Conservation (phyloP, 345 rosid species). For the Arabis hirsuta region DNA sequence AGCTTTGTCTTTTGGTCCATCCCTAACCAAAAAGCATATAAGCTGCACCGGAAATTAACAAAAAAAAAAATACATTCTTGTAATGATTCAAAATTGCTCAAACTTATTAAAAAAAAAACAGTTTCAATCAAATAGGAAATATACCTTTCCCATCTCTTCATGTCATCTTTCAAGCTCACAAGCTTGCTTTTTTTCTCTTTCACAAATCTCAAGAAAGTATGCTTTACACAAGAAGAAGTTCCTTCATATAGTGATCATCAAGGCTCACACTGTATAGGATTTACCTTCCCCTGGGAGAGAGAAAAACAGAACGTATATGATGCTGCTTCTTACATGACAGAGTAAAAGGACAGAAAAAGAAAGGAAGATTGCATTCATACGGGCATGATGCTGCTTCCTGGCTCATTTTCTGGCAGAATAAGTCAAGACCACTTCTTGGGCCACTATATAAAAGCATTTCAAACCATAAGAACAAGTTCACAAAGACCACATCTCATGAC, state of each 20-base stretch:
- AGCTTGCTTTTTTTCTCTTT: slow-evolving; percentile 80
- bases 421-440: slow-evolving; percentile 98
- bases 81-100: slow-evolving; percentile 15
- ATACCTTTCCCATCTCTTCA: slow-evolving; percentile 88
- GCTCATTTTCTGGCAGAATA: slow-evolving; percentile 98
- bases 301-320: slow-evolving; percentile 32
- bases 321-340: no score
- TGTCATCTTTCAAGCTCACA: slow-evolving; percentile 72
- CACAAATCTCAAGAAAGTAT: slow-evolving; percentile 78
- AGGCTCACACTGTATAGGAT: slow-evolving; percentile 98
- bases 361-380: slow-evolving; percentile 49
- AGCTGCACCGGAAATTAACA: slow-evolving; percentile 52
- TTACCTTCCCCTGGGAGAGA: slow-evolving; percentile 87
- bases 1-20: slow-evolving; percentile 70
- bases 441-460: slow-evolving; percentile 60
- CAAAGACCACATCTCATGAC: slow-evolving; percentile 86
- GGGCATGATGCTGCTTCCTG: slow-evolving; percentile 99
- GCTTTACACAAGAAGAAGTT: slow-evolving; percentile 91
- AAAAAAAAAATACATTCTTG: background rate
- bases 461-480: slow-evolving; percentile 57
- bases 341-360: slow-evolving; percentile 19
- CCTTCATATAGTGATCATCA: slow-evolving; percentile 80
- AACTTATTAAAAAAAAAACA: background rate
- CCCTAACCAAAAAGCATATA: slow-evolving; percentile 81
- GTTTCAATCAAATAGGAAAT: background rate